These are phyloP conservation scores for Candida nonsorbophila DNA, from an alignment of 805 yeast genomes.

Conservation along the genomic window DNA sequence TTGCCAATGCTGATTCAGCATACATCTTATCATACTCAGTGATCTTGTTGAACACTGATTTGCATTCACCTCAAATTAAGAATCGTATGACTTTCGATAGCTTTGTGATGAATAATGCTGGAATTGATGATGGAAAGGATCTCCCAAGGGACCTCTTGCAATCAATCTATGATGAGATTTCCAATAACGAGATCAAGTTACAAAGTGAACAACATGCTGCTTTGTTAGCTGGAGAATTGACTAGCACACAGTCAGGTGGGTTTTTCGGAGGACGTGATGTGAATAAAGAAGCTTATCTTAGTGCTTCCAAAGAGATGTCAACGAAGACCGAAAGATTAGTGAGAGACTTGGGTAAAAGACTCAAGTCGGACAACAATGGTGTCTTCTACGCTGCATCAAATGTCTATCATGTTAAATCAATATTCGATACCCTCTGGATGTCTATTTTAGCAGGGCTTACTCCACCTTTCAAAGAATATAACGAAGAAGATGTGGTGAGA, in stretches of 20 bases:
- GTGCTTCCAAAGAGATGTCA: constrained; percentile 89
- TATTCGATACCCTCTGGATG: constrained; percentile 96
- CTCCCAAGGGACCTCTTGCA: constrained; percentile 69
- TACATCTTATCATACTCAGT: constrained; percentile 90
- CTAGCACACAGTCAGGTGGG: constrained; percentile 37
- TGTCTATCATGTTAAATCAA: constrained; percentile 85
- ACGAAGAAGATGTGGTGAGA: constrained; percentile 63
- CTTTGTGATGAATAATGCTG: constrained; percentile 80
- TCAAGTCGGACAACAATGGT: constrained; percentile 33
- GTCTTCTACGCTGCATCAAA: constrained; percentile 79
- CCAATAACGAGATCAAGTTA: constrained; percentile 77
- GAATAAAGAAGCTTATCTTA: constrained; percentile 78
- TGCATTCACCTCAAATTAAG: constrained; percentile 83
- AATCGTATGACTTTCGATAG: constrained; percentile 84
- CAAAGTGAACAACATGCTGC: constrained; percentile 95
- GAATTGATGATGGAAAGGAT: constrained; percentile 88
- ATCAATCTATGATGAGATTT: constrained; percentile 73
- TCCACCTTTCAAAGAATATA: constrained; percentile 86
- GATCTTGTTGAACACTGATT: constrained; percentile 90
- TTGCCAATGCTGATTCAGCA: constrained; percentile 91
- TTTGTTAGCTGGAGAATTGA: constrained; percentile 60
- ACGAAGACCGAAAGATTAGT: constrained; percentile 83
- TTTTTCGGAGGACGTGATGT: constrained; percentile 67
- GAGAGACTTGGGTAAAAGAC: constrained; percentile 51
- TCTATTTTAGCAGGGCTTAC: constrained; percentile 91